Conservation (phyloP, 2,329 filamentous ascomycete species). For the Aspergillus pseudonomiae region DNA sequence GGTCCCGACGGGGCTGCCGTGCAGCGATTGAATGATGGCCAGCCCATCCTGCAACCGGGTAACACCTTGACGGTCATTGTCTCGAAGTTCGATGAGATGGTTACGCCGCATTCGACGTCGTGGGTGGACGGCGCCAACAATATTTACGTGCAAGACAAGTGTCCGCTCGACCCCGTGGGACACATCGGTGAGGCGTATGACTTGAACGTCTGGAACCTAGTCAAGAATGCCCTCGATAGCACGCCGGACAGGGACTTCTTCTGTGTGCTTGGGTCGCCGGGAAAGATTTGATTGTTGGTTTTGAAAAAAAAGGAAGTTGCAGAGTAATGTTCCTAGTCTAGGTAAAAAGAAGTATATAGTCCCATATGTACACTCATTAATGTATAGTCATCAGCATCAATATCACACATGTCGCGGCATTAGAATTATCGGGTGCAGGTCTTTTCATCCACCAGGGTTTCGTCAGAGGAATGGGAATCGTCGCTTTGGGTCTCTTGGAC, state of each 20-base stretch:
- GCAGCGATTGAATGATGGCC: conserved; percentile 35
- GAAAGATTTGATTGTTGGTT: conserved; percentile 17
- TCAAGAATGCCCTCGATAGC: conserved; percentile 39
- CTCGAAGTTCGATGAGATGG: conserved; percentile 38
- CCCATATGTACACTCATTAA: background rate
- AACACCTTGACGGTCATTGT: conserved; percentile 40
- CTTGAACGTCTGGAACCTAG: conserved; percentile 43
- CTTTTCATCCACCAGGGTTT: conserved; percentile 12
- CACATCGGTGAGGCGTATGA: conserved; percentile 45
- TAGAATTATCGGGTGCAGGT: background rate
- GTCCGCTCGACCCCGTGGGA: conserved; percentile 37
- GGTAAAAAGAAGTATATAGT: background rate
- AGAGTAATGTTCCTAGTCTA: background rate
- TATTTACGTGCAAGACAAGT: conserved; percentile 36
- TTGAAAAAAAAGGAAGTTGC: background rate
- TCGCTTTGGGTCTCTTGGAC: conserved; percentile 14
- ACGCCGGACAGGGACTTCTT: conserved; percentile 30
- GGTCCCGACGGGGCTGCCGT: conserved; percentile 33
- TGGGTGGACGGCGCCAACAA: conserved; percentile 38
- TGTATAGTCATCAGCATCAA: conserved; percentile 6
- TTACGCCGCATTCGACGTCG: conserved; percentile 35
- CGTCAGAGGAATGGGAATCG: background rate
- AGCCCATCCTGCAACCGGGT: conserved; percentile 37
- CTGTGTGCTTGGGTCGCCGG: conserved; percentile 34
- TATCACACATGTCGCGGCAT: background rate